Evolutionary conservation across 2,329 filamentous ascomycete species (phyloP).

Genomic region (Fusarium virguliforme): DNA sequence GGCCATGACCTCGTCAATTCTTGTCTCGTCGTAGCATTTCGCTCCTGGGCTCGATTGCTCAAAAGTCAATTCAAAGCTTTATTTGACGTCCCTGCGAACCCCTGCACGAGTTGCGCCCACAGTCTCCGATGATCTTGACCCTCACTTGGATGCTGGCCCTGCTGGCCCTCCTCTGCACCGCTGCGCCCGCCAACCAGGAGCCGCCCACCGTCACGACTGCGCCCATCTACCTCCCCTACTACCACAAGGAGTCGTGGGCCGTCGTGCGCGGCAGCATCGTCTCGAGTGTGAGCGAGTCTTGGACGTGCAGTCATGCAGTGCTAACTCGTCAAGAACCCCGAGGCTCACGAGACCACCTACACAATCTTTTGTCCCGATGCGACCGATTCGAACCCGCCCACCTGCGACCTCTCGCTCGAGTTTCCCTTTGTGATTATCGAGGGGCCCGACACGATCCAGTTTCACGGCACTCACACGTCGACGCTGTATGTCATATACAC

Average conservation of each 20-base stretch:
- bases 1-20: conserved; percentile 29
- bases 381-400: conserved; percentile 57
- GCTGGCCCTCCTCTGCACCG: conserved; percentile 48
- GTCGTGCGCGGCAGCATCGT: conserved; percentile 64
- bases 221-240: conserved; percentile 64
- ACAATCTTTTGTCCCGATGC: conserved; percentile 66
- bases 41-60: background rate
- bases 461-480: conserved; percentile 61
- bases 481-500: conserved; percentile 57
- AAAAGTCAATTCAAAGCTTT: too few species aligned
- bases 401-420: conserved; percentile 63
- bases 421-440: conserved; percentile 66
- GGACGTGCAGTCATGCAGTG: background rate
- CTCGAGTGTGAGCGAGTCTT: conserved; percentile 56
- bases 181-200: conserved; percentile 40
- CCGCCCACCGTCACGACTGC: conserved; percentile 58
- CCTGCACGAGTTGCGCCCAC: conserved; percentile 8
- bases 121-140: conserved; percentile 33
- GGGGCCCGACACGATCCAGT: conserved; percentile 62
- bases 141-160: conserved; percentile 46
- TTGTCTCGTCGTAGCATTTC: background rate
- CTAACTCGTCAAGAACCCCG: conserved; percentile 44
- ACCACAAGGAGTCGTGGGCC: conserved; percentile 61
- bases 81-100: background rate
- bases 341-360: conserved; percentile 60